These are phyloP conservation scores for Zangia roseola DNA, from an alignment of 768 basidiomycete genomes.

Conservation along the genomic window DNA sequence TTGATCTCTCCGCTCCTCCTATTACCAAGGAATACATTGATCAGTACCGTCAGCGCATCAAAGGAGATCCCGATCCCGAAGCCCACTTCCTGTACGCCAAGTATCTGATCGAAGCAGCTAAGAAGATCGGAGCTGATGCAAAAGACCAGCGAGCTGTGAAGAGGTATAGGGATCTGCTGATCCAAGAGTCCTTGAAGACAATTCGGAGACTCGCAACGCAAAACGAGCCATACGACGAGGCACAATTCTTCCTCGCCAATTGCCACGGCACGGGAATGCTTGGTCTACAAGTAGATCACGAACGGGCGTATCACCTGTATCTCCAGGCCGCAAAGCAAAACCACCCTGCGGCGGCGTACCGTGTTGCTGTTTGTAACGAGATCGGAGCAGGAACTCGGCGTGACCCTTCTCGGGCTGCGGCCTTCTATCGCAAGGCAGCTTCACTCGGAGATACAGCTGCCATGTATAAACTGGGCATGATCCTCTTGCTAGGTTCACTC, in stretches of 20 bases:
- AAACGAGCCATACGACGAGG: constrained; percentile 89
- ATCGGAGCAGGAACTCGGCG: constrained; percentile 93
- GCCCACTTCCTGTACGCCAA: constrained; percentile 98
- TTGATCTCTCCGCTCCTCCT: constrained; percentile 80
- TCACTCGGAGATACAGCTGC: constrained; percentile 95
- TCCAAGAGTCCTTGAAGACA: constrained; percentile 88
- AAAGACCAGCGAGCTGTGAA: constrained; percentile 81
- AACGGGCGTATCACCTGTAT: constrained; percentile 95
- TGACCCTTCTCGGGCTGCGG: constrained; percentile 84
- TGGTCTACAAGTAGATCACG: constrained; percentile 96
- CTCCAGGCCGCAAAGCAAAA: constrained; percentile 97
- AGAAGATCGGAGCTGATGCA: constrained; percentile 74
- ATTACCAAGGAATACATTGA: constrained; percentile 97
- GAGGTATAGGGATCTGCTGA: constrained; percentile 86
- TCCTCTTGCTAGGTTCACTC: constrained; percentile 80
- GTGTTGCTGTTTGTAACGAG: constrained; percentile 98
- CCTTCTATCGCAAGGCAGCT: constrained; percentile 96
- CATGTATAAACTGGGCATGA: constrained; percentile 99
- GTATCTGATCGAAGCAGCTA: constrained; percentile 97
- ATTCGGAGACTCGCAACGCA: constrained; percentile 91
- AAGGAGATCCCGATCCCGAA: constrained; percentile 96
- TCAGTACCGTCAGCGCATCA: constrained; percentile 95
- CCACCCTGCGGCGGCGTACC: constrained; percentile 91
- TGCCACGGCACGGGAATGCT: constrained; percentile 94
- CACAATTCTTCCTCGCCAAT: constrained; percentile 98